Percentiles rank a stretch among this genome's conserved stretches.
Conservation (phyloP, 352 stramenopile genomes). For the Phytophthora cryptogea region DNA sequence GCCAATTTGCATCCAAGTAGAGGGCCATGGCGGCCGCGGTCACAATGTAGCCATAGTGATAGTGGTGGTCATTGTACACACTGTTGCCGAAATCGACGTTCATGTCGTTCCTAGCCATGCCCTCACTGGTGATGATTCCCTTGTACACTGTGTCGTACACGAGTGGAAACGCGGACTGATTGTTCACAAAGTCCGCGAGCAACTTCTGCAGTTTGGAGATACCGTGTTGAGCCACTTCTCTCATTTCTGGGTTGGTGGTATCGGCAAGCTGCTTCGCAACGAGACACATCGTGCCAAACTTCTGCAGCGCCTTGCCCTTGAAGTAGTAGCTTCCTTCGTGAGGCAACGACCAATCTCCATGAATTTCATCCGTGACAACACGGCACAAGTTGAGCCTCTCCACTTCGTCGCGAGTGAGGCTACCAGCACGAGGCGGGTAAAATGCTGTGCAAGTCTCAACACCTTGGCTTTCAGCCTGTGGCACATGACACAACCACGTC, state of each 20-base stretch:
- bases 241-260: slow-evolving; percentile 61
- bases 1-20: slow-evolving; percentile 47
- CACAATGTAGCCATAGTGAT: slow-evolving; percentile 75
- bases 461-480: slow-evolving; percentile 37
- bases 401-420: slow-evolving; percentile 40
- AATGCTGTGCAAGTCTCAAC: slow-evolving; percentile 58
- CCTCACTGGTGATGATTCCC: slow-evolving; percentile 65
- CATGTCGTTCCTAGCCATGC: slow-evolving; percentile 57
- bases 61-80: slow-evolving; percentile 81
- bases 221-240: slow-evolving; percentile 46
- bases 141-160: slow-evolving; percentile 78
- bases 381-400: slow-evolving; percentile 41
- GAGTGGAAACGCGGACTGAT: slow-evolving; percentile 53
- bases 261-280: slow-evolving; percentile 60
- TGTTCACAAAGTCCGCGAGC: slow-evolving; percentile 48
- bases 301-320: slow-evolving; percentile 80
- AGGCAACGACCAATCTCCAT: slow-evolving; percentile 68
- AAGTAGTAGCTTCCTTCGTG: slow-evolving; percentile 85
- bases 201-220: slow-evolving; percentile 52
- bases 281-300: slow-evolving; percentile 81
- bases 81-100: slow-evolving; percentile 77
- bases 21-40: slow-evolving; percentile 54
- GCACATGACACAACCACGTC: slow-evolving; percentile 61
- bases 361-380: slow-evolving; percentile 64
- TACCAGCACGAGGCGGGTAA: slow-evolving; percentile 42